A percentile compares a stretch with the other conserved stretches of the same genome.
Conservation (phyloP, 192 early-diverging fungal genomes). For the Phlyctochytrium arcticum region DNA sequence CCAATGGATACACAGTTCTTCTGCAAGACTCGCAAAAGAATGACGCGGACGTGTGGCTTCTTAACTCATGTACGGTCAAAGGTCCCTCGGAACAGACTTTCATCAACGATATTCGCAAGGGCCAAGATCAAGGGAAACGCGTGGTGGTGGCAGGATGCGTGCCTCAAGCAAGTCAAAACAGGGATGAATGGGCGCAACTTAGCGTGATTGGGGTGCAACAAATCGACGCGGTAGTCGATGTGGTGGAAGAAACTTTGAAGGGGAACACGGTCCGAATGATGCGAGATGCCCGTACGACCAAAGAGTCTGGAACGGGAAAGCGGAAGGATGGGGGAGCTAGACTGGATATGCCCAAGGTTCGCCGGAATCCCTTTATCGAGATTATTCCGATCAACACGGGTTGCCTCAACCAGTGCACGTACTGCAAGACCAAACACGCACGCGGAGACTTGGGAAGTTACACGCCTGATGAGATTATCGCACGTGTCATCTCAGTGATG, state of each 20-base stretch:
- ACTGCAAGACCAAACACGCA: slow-evolving; percentile 54
- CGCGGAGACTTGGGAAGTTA: slow-evolving; percentile 50
- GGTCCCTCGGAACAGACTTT: slow-evolving; percentile 54
- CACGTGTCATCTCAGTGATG: slow-evolving; percentile 43
- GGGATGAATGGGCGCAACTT: slow-evolving; percentile 40
- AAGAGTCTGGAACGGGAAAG: slow-evolving; percentile 25
- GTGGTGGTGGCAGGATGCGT: slow-evolving; percentile 60
- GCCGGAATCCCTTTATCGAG: slow-evolving; percentile 52
- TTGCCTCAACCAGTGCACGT: slow-evolving; percentile 61
- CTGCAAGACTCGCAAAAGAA: slow-evolving; percentile 36
- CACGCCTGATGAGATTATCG: slow-evolving; percentile 41
- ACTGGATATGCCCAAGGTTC: slow-evolving; percentile 53
- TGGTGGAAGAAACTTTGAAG: slow-evolving; percentile 57
- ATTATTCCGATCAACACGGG: slow-evolving; percentile 62
- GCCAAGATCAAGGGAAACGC: slow-evolving; percentile 41
- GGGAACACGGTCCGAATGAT: slow-evolving; percentile 46
- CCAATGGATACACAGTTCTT: slow-evolving; percentile 45
- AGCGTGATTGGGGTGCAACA: slow-evolving; percentile 56
- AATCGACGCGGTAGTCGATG: slow-evolving; percentile 56
- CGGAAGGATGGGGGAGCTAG: slow-evolving; percentile 49
- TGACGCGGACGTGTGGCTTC: slow-evolving; percentile 53
- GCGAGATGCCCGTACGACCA: slow-evolving; percentile 31
- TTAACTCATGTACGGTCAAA: slow-evolving; percentile 62
- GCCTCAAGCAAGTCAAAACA: slow-evolving; percentile 40
- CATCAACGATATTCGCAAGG: slow-evolving; percentile 48